Base-by-base conservation (phyloP, 345 rosid genomes). In the Aquilaria yunnanensis region DNA sequence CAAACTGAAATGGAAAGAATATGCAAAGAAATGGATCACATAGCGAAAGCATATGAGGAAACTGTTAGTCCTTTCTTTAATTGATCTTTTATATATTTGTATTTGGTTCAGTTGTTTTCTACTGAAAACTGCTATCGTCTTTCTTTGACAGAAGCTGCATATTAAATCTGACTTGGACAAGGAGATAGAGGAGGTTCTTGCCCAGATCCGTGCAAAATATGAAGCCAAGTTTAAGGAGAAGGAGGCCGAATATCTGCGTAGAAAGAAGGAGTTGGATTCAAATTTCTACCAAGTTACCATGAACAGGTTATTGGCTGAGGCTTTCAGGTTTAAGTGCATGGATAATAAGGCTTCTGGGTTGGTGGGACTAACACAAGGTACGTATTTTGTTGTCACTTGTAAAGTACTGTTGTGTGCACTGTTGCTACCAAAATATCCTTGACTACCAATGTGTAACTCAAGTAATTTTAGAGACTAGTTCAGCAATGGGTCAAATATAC, bases 1-100 rank as follows among this genome's bases (percentile, higher is more conserved):
- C 77, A 88, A 64, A 75, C 66, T 60, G 91, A 88, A 74, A 66
- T 88, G 68, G 84, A 85, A 45, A 78, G 79, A 62, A 57, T 85
- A 46, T 12, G 14, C 5, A 64, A 47, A 59, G 85, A 80, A 54
- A 64, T 12, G 32, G 85, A 83, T 12, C 72, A 66, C 23, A 66
- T 57, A 54, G 45, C 47, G 64, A 76, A 53, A 66, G 47, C 51
- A 43, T 70, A 65, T 16, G 84, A 78, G 61, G 78, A 81, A 32
- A 52, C 13, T 10, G 91, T 83, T 53, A 62, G 77, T 81, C 68
- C 51, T 47, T 57, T 55, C 4, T 67, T 74, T 43, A 45, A 45
- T 60, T 74, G 29, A 14, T 46, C 66, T 12, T 57, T 61, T 61
- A n/a, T 62, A 14, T 34, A 16, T 45, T 51, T 6, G 59, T 14